Base-by-base conservation (phyloP, 371 early-diverging fungal species). In the Syncephalis fuscata region DNA sequence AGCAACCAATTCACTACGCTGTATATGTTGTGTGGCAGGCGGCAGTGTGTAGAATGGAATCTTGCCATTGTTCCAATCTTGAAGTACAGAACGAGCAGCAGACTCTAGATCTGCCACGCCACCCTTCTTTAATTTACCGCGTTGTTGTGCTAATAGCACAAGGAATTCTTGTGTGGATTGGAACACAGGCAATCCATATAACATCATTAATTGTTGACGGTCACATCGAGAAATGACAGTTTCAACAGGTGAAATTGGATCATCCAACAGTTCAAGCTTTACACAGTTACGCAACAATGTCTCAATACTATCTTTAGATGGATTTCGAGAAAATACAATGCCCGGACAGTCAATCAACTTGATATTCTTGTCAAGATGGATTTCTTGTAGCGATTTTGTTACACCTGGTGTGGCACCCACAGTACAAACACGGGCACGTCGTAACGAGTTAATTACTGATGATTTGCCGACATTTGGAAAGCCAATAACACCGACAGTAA, bases 341-440 rank as follows among this genome's bases (percentile, higher is more conserved):
- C 99, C 99, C n/a, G 99, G 99, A 60, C 94, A 96, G 67, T 99
- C 99, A 24, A 98, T 59, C 36, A 99, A 64, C 55, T 92, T 89
- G 65, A 97, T 85, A 58, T 89, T 83, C 55, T 94, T 92, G 66
- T 98, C 98, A 32, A 99, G 67, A 42, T 83, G 82, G 9, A 98
- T 88, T 55, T 87, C 78, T 65, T 98, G 99, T 19, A 86, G 77
- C 14, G 81, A 82, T 57, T 93, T 95, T 39, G 99, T 98, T 43
- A 92, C 82, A 25, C 99, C 99, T 0, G 99, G 96, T 1, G 91
- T 92, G 1, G 93, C 79, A 3, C 94, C 95, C 3, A 94, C 93
- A 46, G 80, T 83, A 63, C 96, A 97, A 23, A 93, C 95, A 39
- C 82, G 85, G 44, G 88, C 74, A 32, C 96, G 78, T 54, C 93